Percentiles rank a stretch among this genome's conserved stretches.
These are phyloP conservation scores for Microcyclospora pomicola DNA, from an alignment of 2,329 filamentous ascomycete species.

Conservation along the genomic window DNA sequence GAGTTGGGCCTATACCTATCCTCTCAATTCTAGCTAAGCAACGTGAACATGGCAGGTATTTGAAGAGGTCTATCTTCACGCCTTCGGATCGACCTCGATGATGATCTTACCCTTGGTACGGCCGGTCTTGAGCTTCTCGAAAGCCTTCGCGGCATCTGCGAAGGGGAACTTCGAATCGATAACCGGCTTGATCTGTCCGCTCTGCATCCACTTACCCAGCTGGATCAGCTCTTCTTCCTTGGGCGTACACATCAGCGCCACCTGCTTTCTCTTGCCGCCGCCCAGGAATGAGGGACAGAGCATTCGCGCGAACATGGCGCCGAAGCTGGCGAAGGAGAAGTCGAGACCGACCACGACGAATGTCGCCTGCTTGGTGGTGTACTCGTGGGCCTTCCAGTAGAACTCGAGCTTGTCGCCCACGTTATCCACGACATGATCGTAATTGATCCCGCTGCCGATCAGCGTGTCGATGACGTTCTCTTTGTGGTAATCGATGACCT, in stretches of 20 bases:
- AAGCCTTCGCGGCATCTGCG: conserved; percentile 43
- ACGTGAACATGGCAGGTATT: too few relatives aligned
- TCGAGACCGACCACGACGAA: conserved; percentile 27
- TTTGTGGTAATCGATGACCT: conserved; percentile 46
- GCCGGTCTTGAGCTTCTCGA: conserved; percentile 43
- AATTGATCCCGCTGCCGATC: conserved; percentile 34
- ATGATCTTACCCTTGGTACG: conserved; percentile 48
- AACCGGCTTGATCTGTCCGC: conserved; percentile 43
- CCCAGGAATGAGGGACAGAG: conserved; percentile 36
- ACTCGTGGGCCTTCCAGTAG: conserved; percentile 40
- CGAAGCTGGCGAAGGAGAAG: conserved; percentile 4
- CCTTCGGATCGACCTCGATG: conserved; percentile 12
- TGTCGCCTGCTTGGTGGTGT: conserved; percentile 34
- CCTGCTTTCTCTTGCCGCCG: conserved; percentile 34
- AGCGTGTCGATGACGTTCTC: conserved; percentile 36
- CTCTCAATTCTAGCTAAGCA: too few relatives aligned
- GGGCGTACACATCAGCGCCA: conserved; percentile 24
- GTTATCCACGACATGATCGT: conserved; percentile 45
- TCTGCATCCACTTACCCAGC: conserved; percentile 41
- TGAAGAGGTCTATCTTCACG: too few relatives aligned
- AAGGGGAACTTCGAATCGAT: conserved; percentile 43
- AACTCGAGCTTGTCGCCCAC: conserved; percentile 38
- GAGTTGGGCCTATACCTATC: too few relatives aligned
- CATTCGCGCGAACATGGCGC: conserved; percentile 19
- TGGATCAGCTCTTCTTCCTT: conserved; percentile 32